phyloP scores from a whole-genome alignment of 345 rosid species.

The thale cress (Arabidopsis thaliana) region TAIR10.1 NC_003075.7:13372001-13372500 shows the following conservation, averaged over 20 bases:
- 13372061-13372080: slow-evolving; percentile 85
- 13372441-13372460: slow-evolving; percentile 39
- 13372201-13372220: slow-evolving; percentile 57
- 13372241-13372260: slow-evolving; percentile 93
- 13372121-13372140: slow-evolving; percentile 84
- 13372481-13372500: slow-evolving; percentile 34
- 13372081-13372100: slow-evolving; percentile 91
- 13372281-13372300: slow-evolving; percentile 89
- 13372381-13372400: slow-evolving; percentile 26
- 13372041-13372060: slow-evolving; percentile 90
- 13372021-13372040: slow-evolving; percentile 89
- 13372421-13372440: slow-evolving; percentile 37
- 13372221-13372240: slow-evolving; percentile 99
- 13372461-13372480: slow-evolving; percentile 37
- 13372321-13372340: slow-evolving; percentile 41
- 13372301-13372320: slow-evolving; percentile 76
- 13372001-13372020: slow-evolving; percentile 81
- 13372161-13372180: not conserved
- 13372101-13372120: slow-evolving; percentile 80
- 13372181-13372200: not conserved
- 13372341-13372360: slow-evolving; percentile 9
- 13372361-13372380: slow-evolving; percentile 10
- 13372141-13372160: slow-evolving; percentile 15
- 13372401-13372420: slow-evolving; percentile 25
- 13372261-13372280: slow-evolving; percentile 91